phyloP scores from a whole-genome alignment of 768 basidiomycete species.

The Gloeophyllum trabeum region DNA sequence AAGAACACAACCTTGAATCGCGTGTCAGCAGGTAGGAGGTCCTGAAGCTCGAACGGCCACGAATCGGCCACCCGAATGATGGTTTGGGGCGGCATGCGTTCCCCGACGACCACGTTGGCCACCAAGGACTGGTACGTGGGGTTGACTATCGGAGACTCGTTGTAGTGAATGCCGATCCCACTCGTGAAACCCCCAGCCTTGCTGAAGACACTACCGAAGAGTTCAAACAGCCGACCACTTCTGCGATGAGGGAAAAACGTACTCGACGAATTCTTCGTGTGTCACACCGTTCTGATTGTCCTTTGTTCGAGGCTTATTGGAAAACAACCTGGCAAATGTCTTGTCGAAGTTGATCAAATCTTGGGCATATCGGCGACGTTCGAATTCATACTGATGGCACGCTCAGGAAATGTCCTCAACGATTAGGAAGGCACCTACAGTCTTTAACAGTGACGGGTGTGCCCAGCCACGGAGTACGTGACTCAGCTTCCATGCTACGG shows the following conservation, averaged over 20 bases:
- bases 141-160: constrained; percentile 25
- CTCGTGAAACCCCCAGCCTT: constrained; percentile 33
- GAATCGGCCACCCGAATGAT: constrained; percentile 36
- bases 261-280: constrained; percentile 35
- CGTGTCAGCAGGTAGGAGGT: constrained; percentile 34
- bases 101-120: constrained; percentile 29
- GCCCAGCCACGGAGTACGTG: constrained; percentile 38
- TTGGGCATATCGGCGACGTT: constrained; percentile 40
- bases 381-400: constrained; percentile 32
- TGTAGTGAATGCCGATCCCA: constrained; percentile 38
- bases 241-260: neutral
- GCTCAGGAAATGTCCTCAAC: neutral
- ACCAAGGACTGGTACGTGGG: constrained; percentile 25
- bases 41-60: constrained; percentile 37
- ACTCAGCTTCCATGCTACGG: constrained; percentile 39
- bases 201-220: constrained; percentile 25
- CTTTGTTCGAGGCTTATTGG: constrained; percentile 34
- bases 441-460: constrained; percentile 30
- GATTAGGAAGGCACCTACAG: constrained; percentile 19
- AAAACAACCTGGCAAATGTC: constrained; percentile 38
- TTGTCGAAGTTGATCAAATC: constrained; percentile 46
- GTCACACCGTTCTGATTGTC: constrained; percentile 33
- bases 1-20: constrained; percentile 42
- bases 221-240: neutral
- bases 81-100: constrained; percentile 36